Evolutionary conservation across 176 grass and related monocot genomes (phyloP), one percentile per base, ranked within the genome.

Genomic region (Oryza meridionalis): DNA sequence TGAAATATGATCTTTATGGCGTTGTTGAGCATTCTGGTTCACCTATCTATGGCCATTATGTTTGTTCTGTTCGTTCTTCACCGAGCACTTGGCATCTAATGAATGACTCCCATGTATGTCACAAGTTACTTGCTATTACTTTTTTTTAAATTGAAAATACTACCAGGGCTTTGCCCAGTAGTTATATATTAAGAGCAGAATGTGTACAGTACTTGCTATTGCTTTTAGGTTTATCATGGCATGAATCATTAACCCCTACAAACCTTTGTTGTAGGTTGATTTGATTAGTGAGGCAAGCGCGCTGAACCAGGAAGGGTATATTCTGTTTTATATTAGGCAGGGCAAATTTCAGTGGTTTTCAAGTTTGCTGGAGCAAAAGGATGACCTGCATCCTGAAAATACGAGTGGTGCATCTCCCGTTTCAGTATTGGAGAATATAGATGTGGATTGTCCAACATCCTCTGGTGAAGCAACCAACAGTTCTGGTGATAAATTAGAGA

Each of bases 1-100:
- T 92, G 62, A 92, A 87, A 77, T 99, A 99, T 46, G 91, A 99
- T 87, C 87, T 99, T 61, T 99, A 96, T 74, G 93, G 89, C 7
- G 77, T 99, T 81, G 77, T 99, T 80, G 91, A 92, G 65, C 96
- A 99, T 80, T 77, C 70, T 78, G 96, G 96, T 42, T 65, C 62
- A 69, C 74, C 84, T 64, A 63, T 81, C 51, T 92, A 70, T 87
- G 96, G 96, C 26, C 96, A 99, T 85, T 99, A 99, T 75, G 90
- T 87, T 13, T 96, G 91, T 59, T 37, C 72, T 27, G 77, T 99
- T 64, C 96, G 93, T 84, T 92, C 96, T 84, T 96, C 96, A 65
- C 84, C 86, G 32, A 84, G 25, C 35, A 81, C 70, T 42, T 99
- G 96, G 93, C 76, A 96, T 84, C 74, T 70, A 49, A 88, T 99